Evolutionary conservation across 139 green algal genomes (phyloP).

Genomic region (Chlorella sorokiniana): DNA sequence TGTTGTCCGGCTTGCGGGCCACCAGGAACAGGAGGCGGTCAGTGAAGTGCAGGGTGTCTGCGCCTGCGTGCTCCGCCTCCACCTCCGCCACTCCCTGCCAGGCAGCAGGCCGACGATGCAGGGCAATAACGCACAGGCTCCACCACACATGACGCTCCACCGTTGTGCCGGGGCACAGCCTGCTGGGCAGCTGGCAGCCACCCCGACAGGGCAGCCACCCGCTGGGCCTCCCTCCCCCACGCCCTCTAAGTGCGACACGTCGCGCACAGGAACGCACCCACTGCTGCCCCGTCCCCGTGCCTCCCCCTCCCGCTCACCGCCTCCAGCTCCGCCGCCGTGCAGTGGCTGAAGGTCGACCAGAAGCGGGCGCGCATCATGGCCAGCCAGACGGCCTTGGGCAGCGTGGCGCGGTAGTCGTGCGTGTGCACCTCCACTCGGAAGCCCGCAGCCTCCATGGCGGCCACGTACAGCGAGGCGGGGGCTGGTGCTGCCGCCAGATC

Average conservation of each 20-base stretch:
- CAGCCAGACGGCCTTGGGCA: slow-evolving; percentile 27
- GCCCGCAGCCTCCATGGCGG: slow-evolving; percentile 20
- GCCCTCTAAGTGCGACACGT: background rate
- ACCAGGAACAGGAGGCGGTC: slow-evolving; percentile 36
- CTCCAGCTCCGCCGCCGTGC: slow-evolving; percentile 18
- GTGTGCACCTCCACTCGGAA: slow-evolving; percentile 16
- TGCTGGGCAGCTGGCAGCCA: background rate
- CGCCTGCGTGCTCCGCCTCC: slow-evolving; percentile 7
- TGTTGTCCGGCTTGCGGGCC: background rate
- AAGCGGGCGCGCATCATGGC: slow-evolving; percentile 27
- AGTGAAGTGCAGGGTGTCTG: slow-evolving; percentile 19
- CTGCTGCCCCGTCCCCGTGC: background rate
- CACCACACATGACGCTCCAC: background rate
- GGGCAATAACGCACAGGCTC: background rate
- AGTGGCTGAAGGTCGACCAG: slow-evolving; percentile 37
- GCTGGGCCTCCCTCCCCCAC: no score
- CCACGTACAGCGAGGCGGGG: background rate
- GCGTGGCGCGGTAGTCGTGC: slow-evolving; percentile 14
- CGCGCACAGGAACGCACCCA: background rate
- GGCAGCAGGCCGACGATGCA: background rate
- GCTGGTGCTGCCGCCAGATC: slow-evolving; percentile 33
- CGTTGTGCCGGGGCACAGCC: background rate
- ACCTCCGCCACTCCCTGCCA: slow-evolving; percentile 31
- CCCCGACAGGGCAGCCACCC: no score
- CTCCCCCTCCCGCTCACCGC: background rate